These are phyloP conservation scores for Ogataea salicorniae DNA, from an alignment of 805 yeast species.

Conservation along the genomic window DNA sequence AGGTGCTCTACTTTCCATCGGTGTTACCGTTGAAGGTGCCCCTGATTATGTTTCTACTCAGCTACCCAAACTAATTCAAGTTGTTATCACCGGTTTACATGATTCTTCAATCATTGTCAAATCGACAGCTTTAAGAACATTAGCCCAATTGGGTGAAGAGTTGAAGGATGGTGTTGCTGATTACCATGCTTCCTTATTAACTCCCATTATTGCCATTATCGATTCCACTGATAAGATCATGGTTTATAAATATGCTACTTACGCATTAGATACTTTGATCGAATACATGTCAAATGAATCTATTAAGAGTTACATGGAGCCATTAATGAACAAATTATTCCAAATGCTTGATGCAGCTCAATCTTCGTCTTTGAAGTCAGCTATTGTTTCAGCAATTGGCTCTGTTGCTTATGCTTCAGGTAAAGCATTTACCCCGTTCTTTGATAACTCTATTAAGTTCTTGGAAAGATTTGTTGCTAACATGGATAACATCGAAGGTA, in stretches of 20 bases:
- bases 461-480: conserved; percentile 78
- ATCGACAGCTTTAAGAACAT: conserved; percentile 79
- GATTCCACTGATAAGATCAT: conserved; percentile 78
- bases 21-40: conserved; percentile 85
- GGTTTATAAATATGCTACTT: conserved; percentile 86
- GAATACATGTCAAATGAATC: conserved; percentile 90
- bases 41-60: conserved; percentile 86
- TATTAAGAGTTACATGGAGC: conserved; percentile 72
- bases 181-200: conserved; percentile 76
- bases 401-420: conserved; percentile 97
- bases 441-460: conserved; percentile 70
- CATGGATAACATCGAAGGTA: conserved; percentile 61
- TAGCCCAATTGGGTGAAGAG: conserved; percentile 74
- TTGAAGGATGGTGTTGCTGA: conserved; percentile 81
- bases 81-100: conserved; percentile 69
- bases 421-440: conserved; percentile 79
- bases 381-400: conserved; percentile 92
- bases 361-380: conserved; percentile 68
- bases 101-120: conserved; percentile 71
- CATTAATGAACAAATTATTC: conserved; percentile 85
- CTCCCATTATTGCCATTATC: conserved; percentile 80
- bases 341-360: conserved; percentile 74
- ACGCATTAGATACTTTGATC: conserved; percentile 84
- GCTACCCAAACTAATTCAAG: conserved; percentile 65
- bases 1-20: conserved; percentile 77